Conservation (phyloP, 129 eudicot species). For the Flaveria trinervia region DNA sequence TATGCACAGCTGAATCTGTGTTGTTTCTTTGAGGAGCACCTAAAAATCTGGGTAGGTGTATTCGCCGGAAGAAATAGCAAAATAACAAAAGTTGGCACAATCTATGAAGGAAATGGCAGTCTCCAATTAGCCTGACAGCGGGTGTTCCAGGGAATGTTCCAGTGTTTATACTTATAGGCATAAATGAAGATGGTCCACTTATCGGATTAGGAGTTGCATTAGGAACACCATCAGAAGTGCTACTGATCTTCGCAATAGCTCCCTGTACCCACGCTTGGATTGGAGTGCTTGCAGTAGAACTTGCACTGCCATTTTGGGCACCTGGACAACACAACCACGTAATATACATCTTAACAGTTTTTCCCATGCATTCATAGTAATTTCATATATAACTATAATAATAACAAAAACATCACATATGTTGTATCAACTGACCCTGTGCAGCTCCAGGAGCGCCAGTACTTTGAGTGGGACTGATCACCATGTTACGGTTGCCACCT, state of each 20-base stretch:
- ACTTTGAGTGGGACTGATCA: slow-evolving; percentile 91
- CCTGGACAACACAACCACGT: slow-evolving; percentile 43
- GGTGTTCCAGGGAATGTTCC: slow-evolving; percentile 99
- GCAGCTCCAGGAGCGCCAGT: slow-evolving; percentile 63
- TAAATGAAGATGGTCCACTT: slow-evolving; percentile 84
- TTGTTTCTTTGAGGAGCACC: slow-evolving; percentile 75
- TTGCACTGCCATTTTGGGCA: slow-evolving; percentile 71
- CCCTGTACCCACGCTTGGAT: slow-evolving; percentile 99
- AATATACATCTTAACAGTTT: background rate
- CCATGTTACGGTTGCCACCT: slow-evolving; percentile 83
- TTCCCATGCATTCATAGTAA: background rate
- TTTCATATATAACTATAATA: background rate
- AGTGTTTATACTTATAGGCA: slow-evolving; percentile 95
- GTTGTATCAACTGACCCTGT: slow-evolving; percentile 56
- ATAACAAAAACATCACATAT: slow-evolving; percentile 4
- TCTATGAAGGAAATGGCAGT: slow-evolving; percentile 94
- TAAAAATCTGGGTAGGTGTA: slow-evolving; percentile 65
- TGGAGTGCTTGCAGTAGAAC: slow-evolving; percentile 83
- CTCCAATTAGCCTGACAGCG: slow-evolving; percentile 96
- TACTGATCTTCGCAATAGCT: slow-evolving; percentile 95
- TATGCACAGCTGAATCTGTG: slow-evolving; percentile 58
- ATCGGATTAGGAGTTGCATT: slow-evolving; percentile 74
- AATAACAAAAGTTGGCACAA: slow-evolving; percentile 89
- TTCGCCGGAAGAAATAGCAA: slow-evolving; percentile 84
- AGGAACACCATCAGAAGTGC: slow-evolving; percentile 73